These are phyloP conservation scores for Posidonia australis DNA, from an alignment of 106 monocot species.

Conservation along the genomic window DNA sequence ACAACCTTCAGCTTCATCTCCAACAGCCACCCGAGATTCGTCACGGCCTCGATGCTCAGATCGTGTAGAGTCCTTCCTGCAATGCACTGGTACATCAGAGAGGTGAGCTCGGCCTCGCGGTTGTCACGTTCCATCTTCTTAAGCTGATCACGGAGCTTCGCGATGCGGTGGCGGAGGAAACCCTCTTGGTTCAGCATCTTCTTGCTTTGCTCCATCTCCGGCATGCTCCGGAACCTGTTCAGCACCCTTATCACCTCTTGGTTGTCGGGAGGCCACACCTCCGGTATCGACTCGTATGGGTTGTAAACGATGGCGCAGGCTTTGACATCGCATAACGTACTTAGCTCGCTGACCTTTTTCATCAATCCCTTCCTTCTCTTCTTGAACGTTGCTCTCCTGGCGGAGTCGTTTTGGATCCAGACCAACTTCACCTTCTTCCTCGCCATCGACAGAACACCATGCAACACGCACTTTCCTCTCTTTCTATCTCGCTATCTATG, in stretches of 20 bases:
- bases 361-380: constrained; percentile 16
- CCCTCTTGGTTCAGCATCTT: constrained; percentile 15
- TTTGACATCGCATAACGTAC: constrained; percentile 14
- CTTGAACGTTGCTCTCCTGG: constrained; percentile 17
- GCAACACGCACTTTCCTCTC: no score
- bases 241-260: constrained; percentile 1
- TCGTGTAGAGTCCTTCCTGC: neutral
- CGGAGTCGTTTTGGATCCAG: constrained; percentile 16
- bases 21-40: neutral
- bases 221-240: constrained; percentile 4
- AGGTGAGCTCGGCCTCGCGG: neutral
- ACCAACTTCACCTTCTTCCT: constrained; percentile 21
- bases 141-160: neutral
- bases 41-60: neutral
- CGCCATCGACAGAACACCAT: constrained; percentile 2
- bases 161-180: constrained; percentile 8
- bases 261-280: constrained; percentile 11
- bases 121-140: constrained; percentile 4
- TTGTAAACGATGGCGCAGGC: constrained; percentile 15
- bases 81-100: neutral
- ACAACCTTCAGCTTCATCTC: constrained; percentile 3
- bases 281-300: constrained; percentile 11
- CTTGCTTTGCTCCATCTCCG: constrained; percentile 12
- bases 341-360: constrained; percentile 23
- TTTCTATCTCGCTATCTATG: no score